Evolutionary conservation across 1,139 yeast genomes (phyloP).

Genomic region (Candida sojae): DNA sequence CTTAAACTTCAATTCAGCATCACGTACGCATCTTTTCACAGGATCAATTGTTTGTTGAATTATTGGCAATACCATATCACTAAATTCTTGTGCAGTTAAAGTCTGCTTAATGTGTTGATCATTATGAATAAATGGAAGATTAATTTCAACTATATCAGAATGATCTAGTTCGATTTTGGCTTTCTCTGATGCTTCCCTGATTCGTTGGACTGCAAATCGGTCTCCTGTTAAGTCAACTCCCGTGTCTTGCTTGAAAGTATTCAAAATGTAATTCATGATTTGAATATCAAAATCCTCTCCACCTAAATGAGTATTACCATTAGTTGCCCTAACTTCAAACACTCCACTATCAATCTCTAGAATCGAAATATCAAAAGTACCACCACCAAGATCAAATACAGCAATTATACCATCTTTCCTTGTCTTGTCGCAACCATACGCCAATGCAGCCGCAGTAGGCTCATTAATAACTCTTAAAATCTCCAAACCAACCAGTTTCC

Average conservation of each 20-base stretch:
- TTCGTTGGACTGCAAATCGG: constrained; percentile 59
- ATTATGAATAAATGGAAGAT: constrained; percentile 61
- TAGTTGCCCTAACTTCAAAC: constrained; percentile 80
- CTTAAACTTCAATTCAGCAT: constrained; percentile 61
- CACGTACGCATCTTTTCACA: constrained; percentile 65
- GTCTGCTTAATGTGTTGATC: constrained; percentile 52
- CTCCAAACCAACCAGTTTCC: constrained; percentile 64
- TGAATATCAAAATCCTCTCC: constrained; percentile 80
- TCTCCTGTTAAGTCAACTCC: constrained; percentile 49
- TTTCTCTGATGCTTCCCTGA: constrained; percentile 71
- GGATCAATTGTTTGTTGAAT: constrained; percentile 66
- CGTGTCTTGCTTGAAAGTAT: constrained; percentile 40
- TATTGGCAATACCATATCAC: constrained; percentile 59
- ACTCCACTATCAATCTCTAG: constrained; percentile 81
- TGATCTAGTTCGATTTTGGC: constrained; percentile 73
- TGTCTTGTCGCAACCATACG: constrained; percentile 64
- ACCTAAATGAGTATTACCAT: constrained; percentile 82
- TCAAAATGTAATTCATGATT: constrained; percentile 54
- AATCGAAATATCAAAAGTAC: constrained; percentile 80
- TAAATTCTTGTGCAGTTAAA: constrained; percentile 65
- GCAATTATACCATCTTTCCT: constrained; percentile 61
- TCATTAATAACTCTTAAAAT: constrained; percentile 73
- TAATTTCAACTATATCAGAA: constrained; percentile 54
- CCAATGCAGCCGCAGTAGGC: constrained; percentile 83
- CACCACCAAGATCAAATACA: constrained; percentile 82